phyloP scores from a whole-genome alignment of 2,329 filamentous ascomycete species.

The Neofusicoccum cordaticola region DNA sequence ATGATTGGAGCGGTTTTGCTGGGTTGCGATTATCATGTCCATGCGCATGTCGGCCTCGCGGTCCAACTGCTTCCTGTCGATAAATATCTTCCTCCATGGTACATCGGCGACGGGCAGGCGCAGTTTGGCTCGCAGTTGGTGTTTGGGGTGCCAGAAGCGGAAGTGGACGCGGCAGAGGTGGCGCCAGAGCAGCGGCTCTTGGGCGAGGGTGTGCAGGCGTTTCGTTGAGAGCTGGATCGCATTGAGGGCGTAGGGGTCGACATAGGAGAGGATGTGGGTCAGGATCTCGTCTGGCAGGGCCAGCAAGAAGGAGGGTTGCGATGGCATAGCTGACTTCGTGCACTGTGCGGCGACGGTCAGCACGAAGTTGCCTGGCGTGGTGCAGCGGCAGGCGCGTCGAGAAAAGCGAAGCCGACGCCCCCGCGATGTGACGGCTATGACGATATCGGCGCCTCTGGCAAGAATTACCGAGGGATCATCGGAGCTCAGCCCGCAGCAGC shows the following conservation, averaged over 20 bases:
- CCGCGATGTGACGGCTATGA: slow-evolving; percentile 4
- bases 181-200: slow-evolving; percentile 77
- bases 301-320: not conserved
- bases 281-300: slow-evolving; percentile 79
- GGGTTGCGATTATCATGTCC: slow-evolving; percentile 67
- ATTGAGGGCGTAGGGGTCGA: slow-evolving; percentile 51
- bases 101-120: slow-evolving; percentile 53
- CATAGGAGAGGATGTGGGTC: slow-evolving; percentile 69
- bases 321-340: not conserved
- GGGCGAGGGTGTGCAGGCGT: slow-evolving; percentile 63
- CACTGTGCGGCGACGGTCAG: not conserved
- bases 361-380: not conserved
- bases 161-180: slow-evolving; percentile 68
- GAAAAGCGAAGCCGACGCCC: slow-evolving; percentile 4
- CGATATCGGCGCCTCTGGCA: slow-evolving; percentile 4
- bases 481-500: not conserved
- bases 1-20: slow-evolving; percentile 66
- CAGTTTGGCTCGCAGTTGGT: slow-evolving; percentile 32
- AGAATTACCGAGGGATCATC: slow-evolving; percentile 2
- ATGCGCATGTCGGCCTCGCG: slow-evolving; percentile 44
- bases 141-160: slow-evolving; percentile 66
- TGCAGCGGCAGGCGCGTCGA: not conserved
- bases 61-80: slow-evolving; percentile 35
- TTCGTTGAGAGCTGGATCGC: slow-evolving; percentile 59
- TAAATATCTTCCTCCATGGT: slow-evolving; percentile 65